These are phyloP conservation scores for Obba rivulosa DNA, from an alignment of 768 basidiomycete genomes.

Conservation along the genomic window DNA sequence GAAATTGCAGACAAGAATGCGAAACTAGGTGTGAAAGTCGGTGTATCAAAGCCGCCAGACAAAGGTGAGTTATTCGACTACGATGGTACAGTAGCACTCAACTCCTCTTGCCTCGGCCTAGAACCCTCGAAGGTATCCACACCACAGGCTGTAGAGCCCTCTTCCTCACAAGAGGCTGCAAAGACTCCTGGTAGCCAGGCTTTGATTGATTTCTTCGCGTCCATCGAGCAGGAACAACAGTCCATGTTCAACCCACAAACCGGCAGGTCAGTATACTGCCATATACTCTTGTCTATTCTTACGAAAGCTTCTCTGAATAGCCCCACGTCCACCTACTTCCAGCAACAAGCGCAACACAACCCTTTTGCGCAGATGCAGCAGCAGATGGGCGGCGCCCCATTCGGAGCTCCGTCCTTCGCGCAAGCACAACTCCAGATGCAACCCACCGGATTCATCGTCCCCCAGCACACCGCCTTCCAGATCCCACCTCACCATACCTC, in stretches of 20 bases:
- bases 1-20: constrained; percentile 46
- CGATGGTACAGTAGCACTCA: neutral
- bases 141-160: constrained; percentile 20
- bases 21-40: constrained; percentile 18
- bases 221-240: constrained; percentile 79
- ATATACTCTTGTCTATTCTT: neutral
- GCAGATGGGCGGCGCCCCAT: constrained; percentile 25
- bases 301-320: constrained; percentile 29
- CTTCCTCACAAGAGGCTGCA: constrained; percentile 16
- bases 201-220: constrained; percentile 79
- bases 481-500: constrained; percentile 22
- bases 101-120: neutral
- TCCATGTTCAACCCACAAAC: constrained; percentile 65
- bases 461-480: constrained; percentile 40
- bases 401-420: constrained; percentile 52
- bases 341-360: constrained; percentile 59
- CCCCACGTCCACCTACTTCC: constrained; percentile 44
- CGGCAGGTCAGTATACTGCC: constrained; percentile 38
- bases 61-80: constrained; percentile 23
- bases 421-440: constrained; percentile 43
- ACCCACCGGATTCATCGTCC: constrained; percentile 49
- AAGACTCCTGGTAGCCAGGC: constrained; percentile 40
- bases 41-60: constrained; percentile 17
- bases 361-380: constrained; percentile 64
- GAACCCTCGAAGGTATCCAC: constrained; percentile 12